phyloP scores from a whole-genome alignment of 2,329 filamentous ascomycete species.

The Cryphonectria radicalis region DNA sequence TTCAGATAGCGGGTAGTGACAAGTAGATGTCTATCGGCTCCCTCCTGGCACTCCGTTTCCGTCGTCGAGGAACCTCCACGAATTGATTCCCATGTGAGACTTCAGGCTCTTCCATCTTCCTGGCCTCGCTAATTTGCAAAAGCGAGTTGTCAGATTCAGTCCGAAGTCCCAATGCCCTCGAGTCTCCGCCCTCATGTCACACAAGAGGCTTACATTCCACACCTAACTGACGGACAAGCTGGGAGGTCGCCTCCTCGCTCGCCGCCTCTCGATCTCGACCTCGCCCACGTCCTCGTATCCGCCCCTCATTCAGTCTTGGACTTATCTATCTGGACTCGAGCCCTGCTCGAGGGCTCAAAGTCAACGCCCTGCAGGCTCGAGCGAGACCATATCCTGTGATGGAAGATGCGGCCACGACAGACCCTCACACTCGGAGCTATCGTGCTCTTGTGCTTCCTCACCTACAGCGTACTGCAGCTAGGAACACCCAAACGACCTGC shows the following conservation, averaged over 20 bases:
- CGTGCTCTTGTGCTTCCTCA: conserved; percentile 37
- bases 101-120: neutral
- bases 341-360: conserved; percentile 11
- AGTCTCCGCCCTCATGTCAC: conserved; percentile 13
- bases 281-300: neutral
- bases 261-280: conserved; percentile 5
- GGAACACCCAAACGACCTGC: conserved; percentile 15
- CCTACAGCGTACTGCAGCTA: conserved; percentile 35
- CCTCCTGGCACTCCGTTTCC: neutral
- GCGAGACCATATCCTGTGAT: conserved; percentile 8
- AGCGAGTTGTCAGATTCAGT: neutral
- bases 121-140: neutral
- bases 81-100: conserved; percentile 6
- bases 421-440: conserved; percentile 35
- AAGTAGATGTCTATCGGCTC: conserved; percentile 8
- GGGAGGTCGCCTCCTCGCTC: conserved; percentile 1
- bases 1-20: neutral
- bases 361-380: conserved; percentile 19
- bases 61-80: neutral
- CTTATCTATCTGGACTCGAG: neutral
- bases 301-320: neutral
- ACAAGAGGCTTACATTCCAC: conserved; percentile 21
- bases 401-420: conserved; percentile 40
- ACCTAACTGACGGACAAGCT: conserved; percentile 19
- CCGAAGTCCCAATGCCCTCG: conserved; percentile 25